These are phyloP conservation scores for Pyricularia grisea DNA, from an alignment of 2,329 filamentous ascomycete species.

Conservation along the genomic window DNA sequence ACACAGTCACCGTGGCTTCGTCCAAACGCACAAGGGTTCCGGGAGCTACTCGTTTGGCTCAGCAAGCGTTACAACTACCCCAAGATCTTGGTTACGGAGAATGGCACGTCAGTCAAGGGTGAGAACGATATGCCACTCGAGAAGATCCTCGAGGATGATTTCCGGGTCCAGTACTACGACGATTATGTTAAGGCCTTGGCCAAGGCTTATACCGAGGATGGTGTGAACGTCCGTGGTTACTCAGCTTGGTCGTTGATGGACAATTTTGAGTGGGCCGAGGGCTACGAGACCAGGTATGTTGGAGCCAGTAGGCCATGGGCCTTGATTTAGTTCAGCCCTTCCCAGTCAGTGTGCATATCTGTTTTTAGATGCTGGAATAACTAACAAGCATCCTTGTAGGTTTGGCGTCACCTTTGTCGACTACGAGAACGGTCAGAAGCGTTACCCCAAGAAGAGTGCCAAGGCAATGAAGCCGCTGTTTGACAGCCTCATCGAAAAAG, in stretches of 20 bases:
- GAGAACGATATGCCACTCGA: slow-evolving; percentile 68
- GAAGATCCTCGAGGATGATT: slow-evolving; percentile 69
- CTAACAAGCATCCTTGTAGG: background rate
- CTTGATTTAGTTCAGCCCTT: no score
- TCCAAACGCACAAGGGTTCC: slow-evolving; percentile 67
- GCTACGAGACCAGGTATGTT: slow-evolving; percentile 62
- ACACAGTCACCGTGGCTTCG: slow-evolving; percentile 77
- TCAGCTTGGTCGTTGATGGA: slow-evolving; percentile 85
- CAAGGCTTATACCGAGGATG: slow-evolving; percentile 58
- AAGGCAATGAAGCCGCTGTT: slow-evolving; percentile 62
- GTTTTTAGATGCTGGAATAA: background rate
- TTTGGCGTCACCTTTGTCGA: slow-evolving; percentile 82
- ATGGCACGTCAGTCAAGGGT: slow-evolving; percentile 74
- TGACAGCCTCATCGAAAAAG: slow-evolving; percentile 58
- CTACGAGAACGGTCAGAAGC: slow-evolving; percentile 69
- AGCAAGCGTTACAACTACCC: slow-evolving; percentile 67
- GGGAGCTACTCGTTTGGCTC: slow-evolving; percentile 67
- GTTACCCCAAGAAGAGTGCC: slow-evolving; percentile 78
- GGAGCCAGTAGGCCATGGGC: background rate
- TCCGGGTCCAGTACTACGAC: slow-evolving; percentile 70
- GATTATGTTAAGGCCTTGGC: slow-evolving; percentile 71
- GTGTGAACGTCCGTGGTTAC: slow-evolving; percentile 72
- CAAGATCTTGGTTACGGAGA: slow-evolving; percentile 81
- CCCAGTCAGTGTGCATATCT: background rate
- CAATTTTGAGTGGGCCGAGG: slow-evolving; percentile 90